phyloP scores from a whole-genome alignment of 2,329 filamentous ascomycete genomes.

The Alternaria sp. region DNA sequence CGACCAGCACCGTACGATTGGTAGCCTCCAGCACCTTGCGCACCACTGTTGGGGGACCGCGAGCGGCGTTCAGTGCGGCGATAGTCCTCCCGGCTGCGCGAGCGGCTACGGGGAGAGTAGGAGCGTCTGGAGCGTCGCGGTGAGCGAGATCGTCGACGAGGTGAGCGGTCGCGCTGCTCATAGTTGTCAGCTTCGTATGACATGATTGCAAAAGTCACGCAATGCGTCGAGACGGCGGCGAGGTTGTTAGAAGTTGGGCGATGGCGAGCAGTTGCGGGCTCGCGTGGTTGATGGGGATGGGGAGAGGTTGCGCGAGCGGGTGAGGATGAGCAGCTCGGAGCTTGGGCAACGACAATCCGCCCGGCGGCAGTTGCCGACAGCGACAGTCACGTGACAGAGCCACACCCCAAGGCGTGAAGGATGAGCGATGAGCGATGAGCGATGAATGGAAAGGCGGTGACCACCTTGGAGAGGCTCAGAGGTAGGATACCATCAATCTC shows the following conservation, averaged over 20 bases:
- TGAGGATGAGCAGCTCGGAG: slow-evolving; percentile 25
- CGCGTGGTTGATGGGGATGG: slow-evolving; percentile 40
- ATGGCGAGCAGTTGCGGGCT: slow-evolving; percentile 27
- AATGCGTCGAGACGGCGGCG: slow-evolving; percentile 22
- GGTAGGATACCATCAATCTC: neutral
- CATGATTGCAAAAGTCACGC: slow-evolving; percentile 35
- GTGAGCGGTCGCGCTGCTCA: slow-evolving; percentile 66
- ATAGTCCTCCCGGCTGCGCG: slow-evolving; percentile 74
- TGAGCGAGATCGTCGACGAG: slow-evolving; percentile 67
- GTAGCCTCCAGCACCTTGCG: slow-evolving; percentile 73
- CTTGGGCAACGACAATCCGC: slow-evolving; percentile 33
- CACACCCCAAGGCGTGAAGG: slow-evolving; percentile 9
- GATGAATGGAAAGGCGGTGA: slow-evolving; percentile 1
- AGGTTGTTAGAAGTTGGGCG: slow-evolving; percentile 21
- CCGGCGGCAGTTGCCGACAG: slow-evolving; percentile 29
- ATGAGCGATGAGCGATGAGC: neutral
- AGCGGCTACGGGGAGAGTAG: slow-evolving; percentile 72
- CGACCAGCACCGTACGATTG: slow-evolving; percentile 65
- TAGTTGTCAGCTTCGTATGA: slow-evolving; percentile 52
- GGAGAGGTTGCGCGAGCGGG: slow-evolving; percentile 34
- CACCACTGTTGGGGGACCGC: slow-evolving; percentile 84
- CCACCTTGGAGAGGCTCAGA: slow-evolving; percentile 11
- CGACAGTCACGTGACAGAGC: slow-evolving; percentile 23
- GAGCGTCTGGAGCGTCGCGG: slow-evolving; percentile 65
- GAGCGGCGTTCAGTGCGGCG: slow-evolving; percentile 63